Percentiles rank a stretch among this genome's conserved stretches.
phyloP scores from a whole-genome alignment of 2,329 filamentous ascomycete species.

The Scedosporium aurantiacum region DNA sequence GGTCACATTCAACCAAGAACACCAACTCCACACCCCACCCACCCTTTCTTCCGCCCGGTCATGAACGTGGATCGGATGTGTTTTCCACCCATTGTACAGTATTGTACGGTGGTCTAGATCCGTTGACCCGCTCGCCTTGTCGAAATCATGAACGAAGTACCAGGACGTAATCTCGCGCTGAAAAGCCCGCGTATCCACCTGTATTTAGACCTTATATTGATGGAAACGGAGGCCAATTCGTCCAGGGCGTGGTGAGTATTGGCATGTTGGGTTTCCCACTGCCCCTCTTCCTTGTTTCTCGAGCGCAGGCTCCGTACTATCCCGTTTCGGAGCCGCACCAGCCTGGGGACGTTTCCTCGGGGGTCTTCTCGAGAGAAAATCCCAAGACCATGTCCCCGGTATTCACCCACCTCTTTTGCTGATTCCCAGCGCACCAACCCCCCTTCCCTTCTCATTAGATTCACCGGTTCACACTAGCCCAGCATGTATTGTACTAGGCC shows the following conservation, averaged over 20 bases:
- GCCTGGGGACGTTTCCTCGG: neutral
- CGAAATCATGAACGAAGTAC: neutral
- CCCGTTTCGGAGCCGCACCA: neutral
- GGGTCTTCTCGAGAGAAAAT: conserved; percentile 1
- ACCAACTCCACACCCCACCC: neutral
- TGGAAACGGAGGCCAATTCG: neutral
- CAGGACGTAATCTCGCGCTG: too few relatives aligned
- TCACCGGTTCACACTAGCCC: neutral
- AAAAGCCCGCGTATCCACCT: too few relatives aligned
- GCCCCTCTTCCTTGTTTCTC: neutral
- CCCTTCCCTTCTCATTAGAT: neutral
- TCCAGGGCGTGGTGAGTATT: neutral
- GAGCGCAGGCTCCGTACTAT: neutral
- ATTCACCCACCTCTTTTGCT: conserved; percentile 3
- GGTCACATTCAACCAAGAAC: neutral
- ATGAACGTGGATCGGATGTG: neutral
- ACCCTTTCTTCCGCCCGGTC: neutral
- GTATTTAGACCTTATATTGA: neutral
- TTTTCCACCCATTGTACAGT: neutral
- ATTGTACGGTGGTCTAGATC: neutral
- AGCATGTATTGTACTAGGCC: neutral
- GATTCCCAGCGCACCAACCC: neutral
- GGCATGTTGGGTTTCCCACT: neutral
- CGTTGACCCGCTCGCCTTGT: neutral
- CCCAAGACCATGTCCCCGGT: conserved; percentile 12